Conservation (phyloP, 1,284 basidiomycete species). For the Athelia psychrophila region DNA sequence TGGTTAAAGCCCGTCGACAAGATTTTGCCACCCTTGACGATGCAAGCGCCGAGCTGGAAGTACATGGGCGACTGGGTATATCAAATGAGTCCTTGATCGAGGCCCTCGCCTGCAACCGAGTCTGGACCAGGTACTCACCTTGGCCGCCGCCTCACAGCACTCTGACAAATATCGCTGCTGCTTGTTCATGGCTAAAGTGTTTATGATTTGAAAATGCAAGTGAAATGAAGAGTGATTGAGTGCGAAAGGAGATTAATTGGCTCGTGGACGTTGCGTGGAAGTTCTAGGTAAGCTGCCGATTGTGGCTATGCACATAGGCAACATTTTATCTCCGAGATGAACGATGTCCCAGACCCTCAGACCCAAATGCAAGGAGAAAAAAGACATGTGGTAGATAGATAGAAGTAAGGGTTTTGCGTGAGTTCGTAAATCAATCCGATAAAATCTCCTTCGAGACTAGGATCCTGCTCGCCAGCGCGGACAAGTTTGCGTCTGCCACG, state of each 20-base stretch:
- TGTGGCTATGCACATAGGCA: neutral
- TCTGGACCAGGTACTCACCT: slow-evolving; percentile 26
- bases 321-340: neutral
- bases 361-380: neutral
- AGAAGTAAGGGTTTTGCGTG: slow-evolving; percentile 3
- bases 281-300: no score
- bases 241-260: neutral
- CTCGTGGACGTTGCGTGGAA: no score
- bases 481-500: slow-evolving; percentile 90
- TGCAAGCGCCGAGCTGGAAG: slow-evolving; percentile 52
- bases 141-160: slow-evolving; percentile 48
- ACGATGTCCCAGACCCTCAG: no score
- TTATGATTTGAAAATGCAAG: neutral
- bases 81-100: no score
- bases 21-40: slow-evolving; percentile 58
- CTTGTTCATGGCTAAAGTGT: slow-evolving; percentile 37
- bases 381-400: neutral
- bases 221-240: neutral
- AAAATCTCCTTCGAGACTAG: slow-evolving; percentile 77
- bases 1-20: slow-evolving; percentile 54
- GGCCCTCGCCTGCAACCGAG: no score
- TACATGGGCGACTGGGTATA: slow-evolving; percentile 47
- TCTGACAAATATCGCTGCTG: slow-evolving; percentile 51
- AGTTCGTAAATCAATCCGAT: slow-evolving; percentile 15
- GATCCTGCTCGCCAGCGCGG: slow-evolving; percentile 79